Evolutionary conservation across 257 asterid species (phyloP), one percentile per base, ranked within the genome.

Genomic region (Nicotiana knightiana): DNA sequence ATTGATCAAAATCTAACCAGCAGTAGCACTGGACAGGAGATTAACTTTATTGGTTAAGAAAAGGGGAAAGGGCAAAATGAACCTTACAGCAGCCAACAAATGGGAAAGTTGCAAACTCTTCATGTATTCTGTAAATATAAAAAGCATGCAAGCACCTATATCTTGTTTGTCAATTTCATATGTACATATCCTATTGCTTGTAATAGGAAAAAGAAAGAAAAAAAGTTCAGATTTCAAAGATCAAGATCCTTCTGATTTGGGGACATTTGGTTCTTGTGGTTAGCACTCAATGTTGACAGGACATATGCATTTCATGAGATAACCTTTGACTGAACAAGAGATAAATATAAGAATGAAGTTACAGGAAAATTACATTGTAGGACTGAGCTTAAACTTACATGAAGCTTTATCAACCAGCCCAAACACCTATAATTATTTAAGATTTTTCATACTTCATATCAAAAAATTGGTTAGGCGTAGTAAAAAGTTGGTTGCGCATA

Each of bases 361-460:
- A 73, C 63, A 51, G 0, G 43, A 73, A 0, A 3, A 26, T 26
- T 15, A 51, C 62, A 73, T 15, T 26, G 21, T 16, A 26, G 26
- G 79, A 8, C 62, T 26, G 18, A 48, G 62, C 62, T 26, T 48
- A 24, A 73, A 48, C 26, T 48, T 15, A 73, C 43, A 73, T 76
- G 58, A 77, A 67, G 73, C 82, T 75, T 58, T 77, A 70, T 77
- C 67, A 81, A 55, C 76, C 57, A 54, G 62, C 77, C 83, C 73
- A 59, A 24, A 66, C 79, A 48, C 79, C 26, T 48, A 26, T 26
- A 5, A 7, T 7, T 73, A 73, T 85, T 64, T 78, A 81, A 77
- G 84, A 83, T 73, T 81, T 82, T 87, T 85, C 85, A 79, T 73
- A 82, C 82, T 85, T 82, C 87, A 89, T 83, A 85, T 21, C 81